Percentiles rank a stretch among this genome's conserved stretches.
These are phyloP conservation scores for Anthracocystis walkeri DNA, from an alignment of 1,284 basidiomycete genomes.

Conservation along the genomic window DNA sequence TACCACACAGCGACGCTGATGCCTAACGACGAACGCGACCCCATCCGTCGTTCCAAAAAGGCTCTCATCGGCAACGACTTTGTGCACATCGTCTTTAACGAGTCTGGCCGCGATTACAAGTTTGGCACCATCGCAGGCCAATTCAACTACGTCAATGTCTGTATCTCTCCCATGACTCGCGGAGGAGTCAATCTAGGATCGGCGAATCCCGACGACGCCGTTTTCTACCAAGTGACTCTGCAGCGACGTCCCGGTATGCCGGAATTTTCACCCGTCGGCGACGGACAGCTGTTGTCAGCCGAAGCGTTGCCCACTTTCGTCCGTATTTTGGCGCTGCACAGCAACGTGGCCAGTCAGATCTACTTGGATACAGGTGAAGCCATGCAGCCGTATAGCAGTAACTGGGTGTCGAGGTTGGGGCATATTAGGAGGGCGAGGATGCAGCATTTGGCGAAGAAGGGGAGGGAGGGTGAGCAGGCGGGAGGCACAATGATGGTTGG, in stretches of 20 bases:
- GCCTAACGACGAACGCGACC: constrained; percentile 74
- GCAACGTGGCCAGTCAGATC: constrained; percentile 67
- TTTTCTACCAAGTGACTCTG: constrained; percentile 67
- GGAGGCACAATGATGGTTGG: constrained; percentile 20
- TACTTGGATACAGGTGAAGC: constrained; percentile 65
- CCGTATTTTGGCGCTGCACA: constrained; percentile 62
- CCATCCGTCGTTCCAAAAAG: constrained; percentile 60
- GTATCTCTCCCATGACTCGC: constrained; percentile 74
- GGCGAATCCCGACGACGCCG: constrained; percentile 60
- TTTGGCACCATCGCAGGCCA: constrained; percentile 92
- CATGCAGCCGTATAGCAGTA: constrained; percentile 65
- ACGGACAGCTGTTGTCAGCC: constrained; percentile 64
- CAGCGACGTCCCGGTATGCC: constrained; percentile 64
- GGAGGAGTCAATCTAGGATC: constrained; percentile 61
- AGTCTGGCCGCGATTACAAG: constrained; percentile 74
- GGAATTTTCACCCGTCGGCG: constrained; percentile 65
- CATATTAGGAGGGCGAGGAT: constrained; percentile 46
- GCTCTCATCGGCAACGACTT: constrained; percentile 69
- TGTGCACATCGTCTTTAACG: constrained; percentile 89
- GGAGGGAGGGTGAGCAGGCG: constrained; percentile 14
- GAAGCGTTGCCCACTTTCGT: constrained; percentile 63
- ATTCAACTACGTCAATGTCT: constrained; percentile 98
- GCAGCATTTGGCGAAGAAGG: constrained; percentile 32
- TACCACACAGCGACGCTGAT: constrained; percentile 98
- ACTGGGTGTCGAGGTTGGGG: constrained; percentile 59